Base-by-base conservation (phyloP, 1,139 yeast genomes). In the Yamadazyma buinensis region DNA sequence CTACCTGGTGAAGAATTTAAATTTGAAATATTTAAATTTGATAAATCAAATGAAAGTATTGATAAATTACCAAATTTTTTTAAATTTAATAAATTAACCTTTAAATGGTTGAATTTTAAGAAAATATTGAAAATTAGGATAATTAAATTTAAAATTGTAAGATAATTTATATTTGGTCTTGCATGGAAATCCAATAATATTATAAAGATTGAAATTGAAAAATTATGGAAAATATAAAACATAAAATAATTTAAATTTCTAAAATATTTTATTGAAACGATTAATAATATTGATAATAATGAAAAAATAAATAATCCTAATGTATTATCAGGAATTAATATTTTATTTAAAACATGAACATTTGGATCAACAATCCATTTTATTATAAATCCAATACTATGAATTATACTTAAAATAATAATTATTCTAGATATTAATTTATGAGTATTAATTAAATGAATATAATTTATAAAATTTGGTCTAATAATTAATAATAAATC, bases 351-450 rank as follows among this genome's bases (percentile, higher is more conserved):
- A 1, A 58, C 46, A 2, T 64, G n/a, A n/a, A n/a, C n/a, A n/a
- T n/a, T n/a, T n/a, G n/a, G n/a, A 11, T 52, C 58, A n/a, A 43
- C 30, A 19, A 52, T 45, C 80, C 83, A 82, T 42, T 62, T 63
- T 18, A 55, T 51, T 3, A 71, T 37, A 57, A 64, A 85, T n/a
- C 78, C 80, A 21, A 67, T 39, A 0, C 83, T 69, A 50, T 88
- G 97, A 9, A 75, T 30, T 0, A 69, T 30, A 0, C 77, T 75
- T 27, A 76, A 59, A 0, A 70, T 44, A 0, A 84, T 66, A 4
- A 83, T 73, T 2, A 81, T 41, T 42, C 97, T 62, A 2, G 94
- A 80, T 0, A 84, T 55, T 95, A 95, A 86, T 54, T 85, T 86
- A 57, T 88, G 97, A 11, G 84, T 50, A 10, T 64, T 65, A 6